Evolutionary conservation across 2,329 filamentous ascomycete genomes (phyloP), one percentile per base, ranked within the genome.

Genomic region (Mycocentrospora acerina): DNA sequence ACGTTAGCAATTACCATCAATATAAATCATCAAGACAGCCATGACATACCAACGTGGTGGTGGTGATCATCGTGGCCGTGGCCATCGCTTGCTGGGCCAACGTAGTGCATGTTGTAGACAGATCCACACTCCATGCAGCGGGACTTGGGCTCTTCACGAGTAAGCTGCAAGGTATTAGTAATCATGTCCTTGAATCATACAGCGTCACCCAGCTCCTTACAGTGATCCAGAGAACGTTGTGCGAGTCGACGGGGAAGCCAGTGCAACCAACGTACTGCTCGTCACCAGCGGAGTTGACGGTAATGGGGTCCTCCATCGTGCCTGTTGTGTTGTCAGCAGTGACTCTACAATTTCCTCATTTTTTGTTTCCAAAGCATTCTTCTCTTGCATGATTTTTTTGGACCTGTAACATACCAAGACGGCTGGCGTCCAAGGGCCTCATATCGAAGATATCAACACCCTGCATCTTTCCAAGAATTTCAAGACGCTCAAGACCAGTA

Each of bases 391-490:
- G 24, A 24, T 18, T 25, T 7, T 36, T 26, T 10, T 4, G 2
- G 6, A 16, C 12, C n/a, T 3, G 10, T 38, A 13, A 52, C 76
- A 53, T 78, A 88, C 91, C 91, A 72, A 81, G 81, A 67, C 93
- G 85, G 71, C 86, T 93, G 51, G 91, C 79, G 71, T 97, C 93
- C 60, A 98, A 82, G 51, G 93, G 93, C 73, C 83, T 85, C 93
- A 97, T 95, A 76, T 98, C 90, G 77, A 98, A 98, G 69, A 97
- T 79, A 69, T 98, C 93, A 62, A 96, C 78, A 56, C 93, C 90
- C 79, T 97, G 89, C 86, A 97, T 95, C 83, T 98, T 98, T 75
- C 93, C 93, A 70, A 98, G 80, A 66, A 98, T 93, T 76, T 98
- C 93, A 60, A 98, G 82, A 82, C 93, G 90, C 80, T 98, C 93